Evolutionary conservation across 768 basidiomycete genomes (phyloP), one percentile per base, ranked within the genome.

Genomic region (Asterophora lycoperdoides): DNA sequence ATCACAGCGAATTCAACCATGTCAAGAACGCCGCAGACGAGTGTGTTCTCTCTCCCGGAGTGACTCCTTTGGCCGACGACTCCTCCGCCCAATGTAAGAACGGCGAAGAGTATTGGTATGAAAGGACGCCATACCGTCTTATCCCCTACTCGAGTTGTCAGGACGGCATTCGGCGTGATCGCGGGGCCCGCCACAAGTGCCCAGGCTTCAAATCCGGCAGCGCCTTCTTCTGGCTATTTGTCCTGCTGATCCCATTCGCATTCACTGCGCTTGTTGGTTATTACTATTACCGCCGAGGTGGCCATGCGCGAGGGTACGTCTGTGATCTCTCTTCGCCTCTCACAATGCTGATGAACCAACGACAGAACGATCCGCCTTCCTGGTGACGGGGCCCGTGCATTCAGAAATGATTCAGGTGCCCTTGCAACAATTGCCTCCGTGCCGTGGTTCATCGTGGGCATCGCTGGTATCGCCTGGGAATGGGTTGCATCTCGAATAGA

Each of bases 91-190:
- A 78, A 4, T 93, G 89, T 59, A 70, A 68, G 17, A 66, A 67
- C 45, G 78, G 73, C 15, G 83, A 83, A 38, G 81, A 86, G 3
- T 90, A 76, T 64, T 99, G 96, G 96, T 97, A 93, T 63, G 93
- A 92, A 44, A 83, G 93, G 20, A 98, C 95, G 0, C 71, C 84
- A 4, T 95, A 95, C 62, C 88, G 93, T 43, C 85, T 90, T 67
- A 89, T 97, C 41, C 88, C 88, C 1, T 88, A 87, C 64, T 95
- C 94, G 30, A 80, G 74, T 17, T 99, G 96, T 63, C 80, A 83
- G 45, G 93, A 82, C 5, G 95, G 94, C 4, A 54, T 68, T 1
- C 77, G 88, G n/a, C 82, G 77, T 10, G 92, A 99, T 64, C 81
- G 74, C 33, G 96, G 96, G 4, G 58, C 60, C 6, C 54, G 55